phyloP scores from a whole-genome alignment of 2,329 filamentous ascomycete genomes.

The Metarhizium humberi region DNA sequence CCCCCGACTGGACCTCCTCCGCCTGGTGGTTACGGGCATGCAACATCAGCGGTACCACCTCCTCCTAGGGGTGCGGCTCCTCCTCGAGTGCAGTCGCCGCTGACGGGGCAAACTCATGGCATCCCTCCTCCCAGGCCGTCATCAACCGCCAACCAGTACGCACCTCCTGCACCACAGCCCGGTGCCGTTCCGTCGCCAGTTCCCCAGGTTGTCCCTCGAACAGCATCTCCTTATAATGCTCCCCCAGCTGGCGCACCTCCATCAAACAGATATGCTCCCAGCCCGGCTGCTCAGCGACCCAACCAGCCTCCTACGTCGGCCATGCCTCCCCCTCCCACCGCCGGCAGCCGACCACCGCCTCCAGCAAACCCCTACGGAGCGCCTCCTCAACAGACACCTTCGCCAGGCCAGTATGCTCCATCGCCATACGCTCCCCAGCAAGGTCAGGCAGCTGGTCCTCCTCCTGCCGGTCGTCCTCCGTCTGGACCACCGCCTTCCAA shows the following conservation, averaged over 20 bases:
- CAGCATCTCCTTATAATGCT: conserved; percentile 77
- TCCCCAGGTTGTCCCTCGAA: conserved; percentile 58
- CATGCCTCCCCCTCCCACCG: conserved; percentile 29
- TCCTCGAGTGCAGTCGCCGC: conserved; percentile 64
- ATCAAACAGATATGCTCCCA: conserved; percentile 66
- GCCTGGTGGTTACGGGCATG: conserved; percentile 49
- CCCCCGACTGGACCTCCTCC: conserved; percentile 3
- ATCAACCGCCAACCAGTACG: conserved; percentile 48
- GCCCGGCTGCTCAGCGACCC: conserved; percentile 45
- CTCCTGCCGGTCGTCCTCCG: conserved; percentile 29
- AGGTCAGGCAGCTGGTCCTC: conserved; percentile 27
- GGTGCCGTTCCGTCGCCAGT: conserved; percentile 53
- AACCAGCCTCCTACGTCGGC: conserved; percentile 31
- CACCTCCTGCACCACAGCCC: conserved; percentile 46
- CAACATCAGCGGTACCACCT: conserved; percentile 70
- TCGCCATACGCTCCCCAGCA: conserved; percentile 29
- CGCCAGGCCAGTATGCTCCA: conserved; percentile 24
- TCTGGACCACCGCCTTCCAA: conserved; percentile 22
- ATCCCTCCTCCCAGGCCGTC: conserved; percentile 49
- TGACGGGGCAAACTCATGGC: conserved; percentile 39
- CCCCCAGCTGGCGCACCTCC: conserved; percentile 63
- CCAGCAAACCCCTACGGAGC: conserved; percentile 33
- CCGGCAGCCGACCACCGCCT: conserved; percentile 32
- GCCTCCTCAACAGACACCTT: conserved; percentile 36
- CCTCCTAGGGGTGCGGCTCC: conserved; percentile 64